Evolutionary conservation across 176 grass and related monocot genomes (phyloP).

Genomic region (Raddia distichophylla): DNA sequence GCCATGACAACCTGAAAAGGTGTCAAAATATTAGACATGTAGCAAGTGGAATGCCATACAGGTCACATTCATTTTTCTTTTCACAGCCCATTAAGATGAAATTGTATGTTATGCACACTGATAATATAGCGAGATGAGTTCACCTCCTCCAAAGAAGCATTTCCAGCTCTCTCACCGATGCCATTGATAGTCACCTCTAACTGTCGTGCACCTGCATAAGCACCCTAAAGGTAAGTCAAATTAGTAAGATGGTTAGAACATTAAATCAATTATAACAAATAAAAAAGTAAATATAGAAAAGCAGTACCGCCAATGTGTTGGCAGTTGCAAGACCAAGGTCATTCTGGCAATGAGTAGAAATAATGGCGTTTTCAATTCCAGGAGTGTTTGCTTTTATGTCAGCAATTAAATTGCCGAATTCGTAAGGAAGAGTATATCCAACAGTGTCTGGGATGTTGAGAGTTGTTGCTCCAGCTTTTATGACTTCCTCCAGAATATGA

Average conservation of each 20-base stretch:
- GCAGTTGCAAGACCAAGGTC: constrained; percentile 96
- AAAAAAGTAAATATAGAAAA: constrained; percentile 34
- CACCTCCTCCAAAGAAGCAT: constrained; percentile 99
- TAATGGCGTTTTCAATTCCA: constrained; percentile 89
- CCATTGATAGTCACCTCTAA: constrained; percentile 98
- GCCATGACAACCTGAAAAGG: constrained; percentile 80
- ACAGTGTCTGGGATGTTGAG: constrained; percentile 97
- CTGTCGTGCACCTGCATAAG: constrained; percentile 82
- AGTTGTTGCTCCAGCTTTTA: constrained; percentile 95
- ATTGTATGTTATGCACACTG: not conserved
- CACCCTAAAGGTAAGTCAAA: constrained; percentile 70
- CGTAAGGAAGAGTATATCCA: constrained; percentile 82
- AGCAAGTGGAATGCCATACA: not conserved
- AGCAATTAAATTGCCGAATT: constrained; percentile 84
- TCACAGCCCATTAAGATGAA: not conserved
- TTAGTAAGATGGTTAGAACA: constrained; percentile 43
- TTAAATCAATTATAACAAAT: not conserved
- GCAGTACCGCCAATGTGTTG: constrained; percentile 83
- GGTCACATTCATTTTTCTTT: constrained; percentile 1
- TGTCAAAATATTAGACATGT: constrained; percentile 14
- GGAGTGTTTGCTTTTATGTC: constrained; percentile 89
- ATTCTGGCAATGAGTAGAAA: constrained; percentile 98
- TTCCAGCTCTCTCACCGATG: constrained; percentile 97
- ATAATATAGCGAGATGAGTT: constrained; percentile 28
- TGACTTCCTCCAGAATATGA: constrained; percentile 88